Evolutionary conservation across 805 yeast species (phyloP).

Genomic region (Candida boleticola): DNA sequence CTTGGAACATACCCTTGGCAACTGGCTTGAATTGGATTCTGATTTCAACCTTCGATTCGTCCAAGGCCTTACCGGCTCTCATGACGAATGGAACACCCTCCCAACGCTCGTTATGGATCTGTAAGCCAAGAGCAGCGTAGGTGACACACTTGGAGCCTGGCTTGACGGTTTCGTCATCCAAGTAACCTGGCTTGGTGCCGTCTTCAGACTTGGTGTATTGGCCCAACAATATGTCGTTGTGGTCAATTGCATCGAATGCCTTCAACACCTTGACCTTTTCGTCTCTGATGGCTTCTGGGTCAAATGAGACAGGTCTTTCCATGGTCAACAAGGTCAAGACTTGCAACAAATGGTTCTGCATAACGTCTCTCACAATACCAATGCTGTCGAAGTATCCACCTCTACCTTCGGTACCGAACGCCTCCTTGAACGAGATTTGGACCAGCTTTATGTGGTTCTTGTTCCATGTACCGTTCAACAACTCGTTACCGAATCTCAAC

Average conservation of each 20-base stretch:
- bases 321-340: slow-evolving; percentile 87
- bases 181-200: slow-evolving; percentile 85
- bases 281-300: slow-evolving; percentile 91
- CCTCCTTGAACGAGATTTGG: slow-evolving; percentile 92
- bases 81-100: slow-evolving; percentile 94
- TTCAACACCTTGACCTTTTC: slow-evolving; percentile 92
- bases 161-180: slow-evolving; percentile 89
- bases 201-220: slow-evolving; percentile 85
- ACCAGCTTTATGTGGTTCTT: slow-evolving; percentile 72
- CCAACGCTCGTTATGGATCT: slow-evolving; percentile 93
- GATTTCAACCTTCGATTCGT: slow-evolving; percentile 92
- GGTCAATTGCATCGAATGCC: slow-evolving; percentile 68
- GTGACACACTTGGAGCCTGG: slow-evolving; percentile 84
- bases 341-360: slow-evolving; percentile 96
- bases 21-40: slow-evolving; percentile 89
- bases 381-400: slow-evolving; percentile 96
- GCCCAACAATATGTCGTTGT: slow-evolving; percentile 71
- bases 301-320: slow-evolving; percentile 93
- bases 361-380: slow-evolving; percentile 96
- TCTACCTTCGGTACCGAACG: slow-evolving; percentile 98
- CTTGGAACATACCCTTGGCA: slow-evolving; percentile 75
- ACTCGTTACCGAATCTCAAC: slow-evolving; percentile 86
- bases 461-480: slow-evolving; percentile 88
- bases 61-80: slow-evolving; percentile 97
- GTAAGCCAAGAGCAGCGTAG: slow-evolving; percentile 78